Base-by-base conservation (phyloP, 257 asterid species). In the Penstemon davidsonii region DNA sequence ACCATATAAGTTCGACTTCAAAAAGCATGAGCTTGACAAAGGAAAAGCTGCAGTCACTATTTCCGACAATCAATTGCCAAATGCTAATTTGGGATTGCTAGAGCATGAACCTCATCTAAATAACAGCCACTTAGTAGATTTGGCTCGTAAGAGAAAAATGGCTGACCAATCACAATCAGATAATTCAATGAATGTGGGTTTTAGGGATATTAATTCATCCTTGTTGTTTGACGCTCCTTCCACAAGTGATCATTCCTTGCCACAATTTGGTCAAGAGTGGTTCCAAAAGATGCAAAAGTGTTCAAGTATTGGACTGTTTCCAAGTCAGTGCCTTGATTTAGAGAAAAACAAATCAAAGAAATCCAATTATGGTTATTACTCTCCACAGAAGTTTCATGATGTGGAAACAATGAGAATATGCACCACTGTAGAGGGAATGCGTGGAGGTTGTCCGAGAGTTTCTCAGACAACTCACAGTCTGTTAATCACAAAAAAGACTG, bases 401-500 rank as follows among this genome's bases (percentile, higher is more conserved):
- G 55, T 73, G 42, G 82, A 79, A 71, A 71, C 79, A 60, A 74
- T 79, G 87, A 83, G 83, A 82, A 77, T 80, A 71, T 76, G 86
- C 74, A 65, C 86, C 40, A 71, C 81, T 39, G 55, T 74, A 3
- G 63, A 15, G 7, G 79, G 76, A 39, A 60, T 54, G 38, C 37
- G 36, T 46, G 83, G 75, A 65, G 66, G 68, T 67, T 62, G 18
- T 72, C 88, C 90, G 56, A 66, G 62, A 68, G 64, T 77, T 74
- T 82, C 90, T 74, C 92, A 81, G 82, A 76, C 86, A 65, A 83
- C 80, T 18, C 91, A 55, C 68, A 70, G 84, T 47, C 52, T 79
- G 67, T 76, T 83, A 15, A 77, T 83, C 60, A 60, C 89, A 4
- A 70, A 79, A 68, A 69, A 77, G 60, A 66, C 78, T 9, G 88